Base-by-base conservation (phyloP, 2,329 filamentous ascomycete genomes). In the Pseudocercospora cruenta region DNA sequence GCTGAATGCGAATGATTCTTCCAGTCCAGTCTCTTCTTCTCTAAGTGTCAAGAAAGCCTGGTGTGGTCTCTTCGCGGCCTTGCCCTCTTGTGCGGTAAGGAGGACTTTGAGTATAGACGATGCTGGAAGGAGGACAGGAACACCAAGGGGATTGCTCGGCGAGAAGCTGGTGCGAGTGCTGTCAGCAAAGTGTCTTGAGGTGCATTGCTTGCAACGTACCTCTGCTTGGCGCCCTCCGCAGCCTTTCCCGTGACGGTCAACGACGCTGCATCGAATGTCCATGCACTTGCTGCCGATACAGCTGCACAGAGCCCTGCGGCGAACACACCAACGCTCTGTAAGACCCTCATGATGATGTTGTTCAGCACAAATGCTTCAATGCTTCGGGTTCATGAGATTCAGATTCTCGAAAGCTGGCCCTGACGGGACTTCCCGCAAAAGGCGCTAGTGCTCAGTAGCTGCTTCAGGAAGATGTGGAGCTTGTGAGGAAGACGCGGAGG, bases 21-120 rank as follows among this genome's bases (percentile, higher is more conserved):
- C 94, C 55, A 99, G 84, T 39, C 92, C 92, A 10, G 89, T 90
- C 12, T 84, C 82, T 10, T 85, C 82, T 73, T 98, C 93, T 73
- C 87, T 89, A 65, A 99, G 81, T 16, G 95, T 85, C 62, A 99
- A 85, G 83, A 97, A 97, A 5, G 93, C 93, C 81, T 99, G 95
- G 80, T 99, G 95, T 73, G 95, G 93, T 71, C 91, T 88, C 84
- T 93, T 94, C 55, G 87, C 86, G 73, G 88, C 90, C 80, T 89
- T 88, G 76, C 87, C 89, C 75, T 97, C 92, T 77, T 91, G 90
- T 8, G 92, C 86, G 36, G 93, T 96, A 74, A 99, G 82, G 71
- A 88, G 81, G 71, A 99, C 82, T 83, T 95, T 97, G 76, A 98
- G 83, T 49, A 88, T 88, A 76, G 96, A 93, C 62, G 86, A 79